Evolutionary conservation across 768 basidiomycete species (phyloP), one percentile per base, ranked within the genome.

Genomic region (Tylopilus rubrobrunneus): DNA sequence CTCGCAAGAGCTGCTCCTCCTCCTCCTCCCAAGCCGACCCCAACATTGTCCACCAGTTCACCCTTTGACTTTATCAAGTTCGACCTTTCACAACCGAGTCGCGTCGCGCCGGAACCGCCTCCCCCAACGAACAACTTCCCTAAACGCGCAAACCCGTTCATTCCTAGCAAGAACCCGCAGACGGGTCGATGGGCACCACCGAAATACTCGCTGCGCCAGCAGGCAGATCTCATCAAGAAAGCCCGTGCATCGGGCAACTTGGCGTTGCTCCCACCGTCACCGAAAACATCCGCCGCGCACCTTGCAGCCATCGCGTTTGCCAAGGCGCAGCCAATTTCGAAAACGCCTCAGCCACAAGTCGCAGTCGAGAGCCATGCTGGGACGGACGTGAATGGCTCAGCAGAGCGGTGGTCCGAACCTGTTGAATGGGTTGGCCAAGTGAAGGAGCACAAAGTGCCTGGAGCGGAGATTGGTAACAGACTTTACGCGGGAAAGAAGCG

Each of bases 211-310:
- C 70, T 87, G 25, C 81, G 91, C 19, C 81, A 82, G 33, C 90
- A 93, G 67, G 87, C 87, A 11, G 86, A 88, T 40, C 75, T 93
- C 34, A 73, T 92, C 45, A 92, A 89, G 73, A 77, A 77, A 48
- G 91, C 91, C 4, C 80, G 80, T 55, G 70, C 70, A 23, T 71
- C 73, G 21, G 78, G 77, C 33, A 74, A 75, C 39, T 65, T 86
- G 42, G 76, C 83, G 37, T 68, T 88, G 7, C 75, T 93, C 5
- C 90, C 90, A 0, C 80, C 84, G 1, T 80, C 90, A 2, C 82
- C 81, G 1, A 91, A 91, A 74, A 67, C 77, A 41, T 57, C 58
- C 15, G 55, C 56, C 3, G 55, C 59, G 43, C 66, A 69, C 49
- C 61, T 69, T 7, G 55, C 56, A 17, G 63, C 53, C 7, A 56